Percentiles rank a stretch among this genome's conserved stretches.
These are phyloP conservation scores for Calcarisporium arbuscula DNA, from an alignment of 2,329 filamentous ascomycete species.

Conservation along the genomic window DNA sequence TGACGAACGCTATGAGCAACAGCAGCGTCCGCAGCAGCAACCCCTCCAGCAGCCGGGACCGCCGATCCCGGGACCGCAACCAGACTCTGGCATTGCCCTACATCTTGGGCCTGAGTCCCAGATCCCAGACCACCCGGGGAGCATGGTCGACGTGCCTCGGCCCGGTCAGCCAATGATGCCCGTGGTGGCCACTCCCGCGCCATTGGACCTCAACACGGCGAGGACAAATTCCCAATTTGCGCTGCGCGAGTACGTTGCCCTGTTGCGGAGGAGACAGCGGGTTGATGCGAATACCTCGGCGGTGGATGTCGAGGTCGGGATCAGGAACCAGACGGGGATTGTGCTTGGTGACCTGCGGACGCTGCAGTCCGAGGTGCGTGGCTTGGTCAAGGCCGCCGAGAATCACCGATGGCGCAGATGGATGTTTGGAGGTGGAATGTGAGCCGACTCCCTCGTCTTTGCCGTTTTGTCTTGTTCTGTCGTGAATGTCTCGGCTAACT, in stretches of 20 bases:
- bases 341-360: constrained; percentile 38
- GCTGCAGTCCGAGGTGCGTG: constrained; percentile 37
- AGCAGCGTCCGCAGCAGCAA: neutral
- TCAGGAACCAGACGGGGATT: constrained; percentile 35
- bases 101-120: constrained; percentile 14
- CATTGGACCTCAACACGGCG: constrained; percentile 20
- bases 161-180: constrained; percentile 12
- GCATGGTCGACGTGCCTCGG: constrained; percentile 12
- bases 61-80: too few relatives aligned
- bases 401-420: constrained; percentile 46
- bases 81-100: constrained; percentile 11
- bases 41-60: neutral
- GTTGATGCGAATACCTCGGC: constrained; percentile 22
- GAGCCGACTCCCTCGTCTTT: constrained; percentile 19
- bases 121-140: constrained; percentile 15
- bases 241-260: constrained; percentile 27
- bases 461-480: neutral
- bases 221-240: constrained; percentile 28
- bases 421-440: constrained; percentile 46
- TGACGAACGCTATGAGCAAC: too few relatives aligned
- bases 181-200: constrained; percentile 13
- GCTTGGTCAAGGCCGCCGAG: constrained; percentile 37
- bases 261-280: constrained; percentile 23
- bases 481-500: constrained; percentile 4
- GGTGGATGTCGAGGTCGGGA: constrained; percentile 34